Evolutionary conservation across 164 flowering plant species (phyloP), one percentile per base, ranked within the genome.

Genomic region (Berberis thunbergii): DNA sequence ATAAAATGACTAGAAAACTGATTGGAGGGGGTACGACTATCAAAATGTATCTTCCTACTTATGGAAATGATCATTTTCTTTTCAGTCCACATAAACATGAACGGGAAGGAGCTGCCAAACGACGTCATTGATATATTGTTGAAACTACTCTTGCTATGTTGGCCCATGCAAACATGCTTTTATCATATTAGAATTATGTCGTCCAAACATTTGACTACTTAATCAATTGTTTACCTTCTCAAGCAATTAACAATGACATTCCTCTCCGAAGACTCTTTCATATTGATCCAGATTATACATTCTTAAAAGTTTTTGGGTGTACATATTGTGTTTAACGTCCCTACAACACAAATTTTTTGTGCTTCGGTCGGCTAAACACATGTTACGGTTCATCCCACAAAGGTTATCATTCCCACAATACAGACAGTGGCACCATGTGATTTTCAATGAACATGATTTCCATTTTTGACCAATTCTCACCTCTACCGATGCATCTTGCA

Each of bases 41-140:
- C 11, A 6, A 6, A 49, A 6, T 11, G 11, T 49, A 49, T 11
- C 52, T 49, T 49, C 8, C 11, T 6, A 11, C 49, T 84, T 69
- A 73, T 64, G 7, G 41, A 39, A 58, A 26, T 41, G 7, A 7
- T 39, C 41, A 40, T 58, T 7, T 39, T 12, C 3, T 41, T 55
- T 55, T 2, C n/a, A 1, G 13, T 26, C 58, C 58, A 9, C 38
- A 55, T 55, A 55, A 7, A 10, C 58, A 9, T 1, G 7, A 55
- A 55, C 58, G n/a, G 6, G 7, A 55, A 5, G 38, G n/a, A 7
- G 0, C 12, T 6, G n/a, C 39, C 6, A 26, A 55, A 26, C n/a
- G 12, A 13, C 58, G 58, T 55, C 58, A 55, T 55, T 6, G 58
- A 55, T 26, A 55, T 55, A 26, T 55, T 10, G 1, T 55, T 26